Conservation (phyloP, 2,329 filamentous ascomycete genomes). For the Pleomassaria siparia region DNA sequence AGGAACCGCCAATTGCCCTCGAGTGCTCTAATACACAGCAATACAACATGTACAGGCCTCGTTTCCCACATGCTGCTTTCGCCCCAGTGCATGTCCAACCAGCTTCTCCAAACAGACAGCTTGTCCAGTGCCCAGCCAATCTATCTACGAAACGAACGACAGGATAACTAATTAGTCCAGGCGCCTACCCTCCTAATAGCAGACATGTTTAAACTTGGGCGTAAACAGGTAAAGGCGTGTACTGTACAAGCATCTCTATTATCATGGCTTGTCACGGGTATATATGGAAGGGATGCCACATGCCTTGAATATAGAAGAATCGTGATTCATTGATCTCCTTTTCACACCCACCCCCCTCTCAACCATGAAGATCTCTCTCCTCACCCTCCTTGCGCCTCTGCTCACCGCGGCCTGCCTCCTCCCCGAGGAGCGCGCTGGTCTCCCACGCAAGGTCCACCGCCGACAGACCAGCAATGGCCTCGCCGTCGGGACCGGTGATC, state of each 20-base stretch:
- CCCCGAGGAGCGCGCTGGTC: background rate
- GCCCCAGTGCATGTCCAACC: too few relatives aligned
- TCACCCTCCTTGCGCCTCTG: background rate
- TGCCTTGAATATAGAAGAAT: too few relatives aligned
- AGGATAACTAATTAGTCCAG: too few relatives aligned
- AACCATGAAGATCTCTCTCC: background rate
- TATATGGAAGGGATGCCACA: too few relatives aligned
- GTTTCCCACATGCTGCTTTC: background rate
- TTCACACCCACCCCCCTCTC: background rate
- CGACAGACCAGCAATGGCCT: background rate
- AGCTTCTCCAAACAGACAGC: background rate
- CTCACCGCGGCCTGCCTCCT: background rate
- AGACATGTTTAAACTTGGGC: too few relatives aligned
- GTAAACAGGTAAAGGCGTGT: too few relatives aligned
- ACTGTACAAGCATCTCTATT: too few relatives aligned
- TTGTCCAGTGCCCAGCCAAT: background rate
- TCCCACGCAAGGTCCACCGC: background rate
- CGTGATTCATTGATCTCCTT: background rate
- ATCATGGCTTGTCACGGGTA: too few relatives aligned
- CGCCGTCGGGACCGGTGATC: slow-evolving; percentile 14
- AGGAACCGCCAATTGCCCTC: too few relatives aligned
- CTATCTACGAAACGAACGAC: background rate
- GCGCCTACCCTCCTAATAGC: too few relatives aligned
- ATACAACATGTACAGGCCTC: too few relatives aligned
- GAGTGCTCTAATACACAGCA: too few relatives aligned